A percentile compares a stretch with the other conserved stretches of the same genome.
Conservation (phyloP, 2,329 filamentous ascomycete genomes). For the Aspergillus eucalypticola region DNA sequence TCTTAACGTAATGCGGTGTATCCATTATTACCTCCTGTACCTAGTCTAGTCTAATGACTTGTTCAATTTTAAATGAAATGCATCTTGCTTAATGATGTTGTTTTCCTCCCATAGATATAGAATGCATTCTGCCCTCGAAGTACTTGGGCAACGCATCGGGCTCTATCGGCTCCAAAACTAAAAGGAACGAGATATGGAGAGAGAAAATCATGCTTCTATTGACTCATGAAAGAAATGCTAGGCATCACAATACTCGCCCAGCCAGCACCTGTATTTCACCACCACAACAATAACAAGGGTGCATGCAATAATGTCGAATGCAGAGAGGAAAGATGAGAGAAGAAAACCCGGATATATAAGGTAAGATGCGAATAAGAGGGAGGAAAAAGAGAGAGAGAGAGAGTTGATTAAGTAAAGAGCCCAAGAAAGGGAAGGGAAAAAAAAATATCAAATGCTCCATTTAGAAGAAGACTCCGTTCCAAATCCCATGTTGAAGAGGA, state of each 20-base stretch:
- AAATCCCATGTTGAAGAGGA: slow-evolving; percentile 34
- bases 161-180: neutral
- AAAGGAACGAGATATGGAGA: neutral
- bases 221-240: neutral
- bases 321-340: neutral
- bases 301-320: neutral
- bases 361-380: neutral
- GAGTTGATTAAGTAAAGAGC: neutral
- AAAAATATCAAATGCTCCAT: slow-evolving; percentile 15
- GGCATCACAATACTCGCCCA: neutral
- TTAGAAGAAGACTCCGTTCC: slow-evolving; percentile 20
- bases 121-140: too few relatives aligned
- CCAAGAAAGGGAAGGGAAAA: neutral
- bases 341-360: neutral
- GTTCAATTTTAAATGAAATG: too few relatives aligned
- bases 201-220: neutral
- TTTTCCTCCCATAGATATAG: too few relatives aligned
- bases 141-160: neutral
- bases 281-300: neutral
- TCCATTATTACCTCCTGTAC: too few relatives aligned
- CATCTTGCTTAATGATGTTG: too few relatives aligned
- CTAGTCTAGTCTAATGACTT: too few relatives aligned
- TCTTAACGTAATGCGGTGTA: too few relatives aligned
- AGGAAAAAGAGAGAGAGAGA: neutral
- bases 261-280: neutral